phyloP scores from a whole-genome alignment of 2,329 filamentous ascomycete genomes.

The Sporothrix phasma region DNA sequence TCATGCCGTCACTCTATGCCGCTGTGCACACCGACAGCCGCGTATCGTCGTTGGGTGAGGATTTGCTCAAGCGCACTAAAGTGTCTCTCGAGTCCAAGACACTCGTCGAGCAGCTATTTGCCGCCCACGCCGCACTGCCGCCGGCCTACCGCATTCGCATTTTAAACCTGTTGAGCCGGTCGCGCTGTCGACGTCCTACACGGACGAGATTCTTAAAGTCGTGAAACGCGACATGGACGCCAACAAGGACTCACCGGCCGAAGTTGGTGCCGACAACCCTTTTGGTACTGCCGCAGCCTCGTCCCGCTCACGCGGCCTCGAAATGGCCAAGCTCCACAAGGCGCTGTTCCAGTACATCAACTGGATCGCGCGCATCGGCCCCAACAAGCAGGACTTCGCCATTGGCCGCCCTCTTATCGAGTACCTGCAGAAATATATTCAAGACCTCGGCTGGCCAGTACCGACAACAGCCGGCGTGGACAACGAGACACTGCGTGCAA shows the following conservation, averaged over 20 bases:
- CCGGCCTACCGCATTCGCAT: constrained; percentile 68
- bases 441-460: constrained; percentile 73
- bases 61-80: constrained; percentile 71
- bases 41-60: constrained; percentile 76
- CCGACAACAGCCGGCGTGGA: constrained; percentile 42
- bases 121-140: constrained; percentile 63
- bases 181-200: constrained; percentile 60
- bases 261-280: constrained; percentile 18
- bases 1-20: constrained; percentile 74
- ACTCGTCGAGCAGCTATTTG: constrained; percentile 57
- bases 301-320: constrained; percentile 47
- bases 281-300: background rate
- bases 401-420: constrained; percentile 45
- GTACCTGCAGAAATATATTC: constrained; percentile 62
- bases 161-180: constrained; percentile 65
- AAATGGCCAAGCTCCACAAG: constrained; percentile 68
- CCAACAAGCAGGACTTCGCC: constrained; percentile 42
- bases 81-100: constrained; percentile 60
- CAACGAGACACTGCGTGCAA: constrained; percentile 58
- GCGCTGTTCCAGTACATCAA: constrained; percentile 80
- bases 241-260: constrained; percentile 6
- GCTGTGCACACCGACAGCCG: constrained; percentile 73
- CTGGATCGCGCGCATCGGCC: constrained; percentile 71
- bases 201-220: constrained; percentile 55
- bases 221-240: constrained; percentile 53